A percentile compares a stretch with the other conserved stretches of the same genome.
These are phyloP conservation scores for Claviceps spartinae DNA, from an alignment of 2,329 filamentous ascomycete genomes.

Conservation along the genomic window DNA sequence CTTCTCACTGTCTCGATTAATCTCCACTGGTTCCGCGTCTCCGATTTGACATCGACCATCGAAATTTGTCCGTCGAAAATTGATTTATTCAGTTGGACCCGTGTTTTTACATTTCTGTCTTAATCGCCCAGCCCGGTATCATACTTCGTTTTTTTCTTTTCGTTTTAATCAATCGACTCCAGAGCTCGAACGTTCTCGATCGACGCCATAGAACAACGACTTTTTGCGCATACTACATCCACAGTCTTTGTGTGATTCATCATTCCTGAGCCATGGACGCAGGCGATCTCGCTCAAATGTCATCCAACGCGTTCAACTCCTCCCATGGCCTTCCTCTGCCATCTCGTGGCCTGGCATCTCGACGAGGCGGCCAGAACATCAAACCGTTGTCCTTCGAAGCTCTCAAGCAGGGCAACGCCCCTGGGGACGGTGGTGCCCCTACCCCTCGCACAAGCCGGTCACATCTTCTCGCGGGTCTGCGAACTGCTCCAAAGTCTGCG, in stretches of 20 bases:
- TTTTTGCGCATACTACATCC: background rate
- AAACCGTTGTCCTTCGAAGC: slow-evolving; percentile 76
- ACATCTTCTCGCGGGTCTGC: slow-evolving; percentile 81
- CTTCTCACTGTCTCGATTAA: background rate
- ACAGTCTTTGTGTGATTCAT: background rate
- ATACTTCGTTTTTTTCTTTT: background rate
- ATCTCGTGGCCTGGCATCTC: slow-evolving; percentile 67
- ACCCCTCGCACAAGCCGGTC: slow-evolving; percentile 91
- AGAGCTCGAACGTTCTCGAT: background rate
- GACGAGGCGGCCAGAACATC: slow-evolving; percentile 72
- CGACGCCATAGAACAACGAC: background rate
- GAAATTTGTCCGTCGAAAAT: background rate
- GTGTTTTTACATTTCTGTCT: background rate
- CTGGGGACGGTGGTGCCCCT: slow-evolving; percentile 53
- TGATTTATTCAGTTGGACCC: background rate
- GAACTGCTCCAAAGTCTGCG: slow-evolving; percentile 82
- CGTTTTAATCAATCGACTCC: background rate
- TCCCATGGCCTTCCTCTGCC: slow-evolving; percentile 63
- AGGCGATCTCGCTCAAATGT: slow-evolving; percentile 99
- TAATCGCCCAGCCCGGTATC: background rate
- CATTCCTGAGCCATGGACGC: slow-evolving; percentile 59
- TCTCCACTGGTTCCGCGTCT: background rate
- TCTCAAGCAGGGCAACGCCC: slow-evolving; percentile 55
- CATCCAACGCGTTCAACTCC: slow-evolving; percentile 67
- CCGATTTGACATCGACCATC: background rate